These are phyloP conservation scores for Lindgomyces ingoldianus DNA, from an alignment of 495 filamentous ascomycete species.

Conservation along the genomic window DNA sequence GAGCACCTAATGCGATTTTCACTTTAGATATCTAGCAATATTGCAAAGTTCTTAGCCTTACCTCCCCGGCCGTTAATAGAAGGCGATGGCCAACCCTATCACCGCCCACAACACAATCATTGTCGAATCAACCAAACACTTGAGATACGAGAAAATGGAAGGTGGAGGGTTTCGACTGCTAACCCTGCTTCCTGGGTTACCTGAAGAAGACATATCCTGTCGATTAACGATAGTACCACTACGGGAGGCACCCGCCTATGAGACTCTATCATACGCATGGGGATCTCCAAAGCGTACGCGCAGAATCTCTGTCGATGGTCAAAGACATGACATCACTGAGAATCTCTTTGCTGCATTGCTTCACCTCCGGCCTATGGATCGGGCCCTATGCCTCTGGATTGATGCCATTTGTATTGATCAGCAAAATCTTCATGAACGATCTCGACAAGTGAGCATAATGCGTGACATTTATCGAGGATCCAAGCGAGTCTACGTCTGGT, in stretches of 20 bases:
- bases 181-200: not conserved
- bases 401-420: not conserved
- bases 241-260: not conserved
- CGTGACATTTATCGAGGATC: not conserved
- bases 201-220: not conserved
- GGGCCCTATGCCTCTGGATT: not conserved
- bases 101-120: no score
- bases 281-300: not conserved
- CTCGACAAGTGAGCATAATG: not conserved
- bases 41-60: no score
- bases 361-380: not conserved
- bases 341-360: not conserved
- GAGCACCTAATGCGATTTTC: no score
- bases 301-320: not conserved
- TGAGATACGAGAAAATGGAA: not conserved
- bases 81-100: no score
- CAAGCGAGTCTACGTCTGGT: not conserved
- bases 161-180: not conserved
- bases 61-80: no score
- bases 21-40: no score
- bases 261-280: not conserved
- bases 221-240: not conserved
- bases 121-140: not conserved
- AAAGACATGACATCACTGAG: not conserved
- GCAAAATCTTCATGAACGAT: not conserved